Conservation (phyloP, 208 protist species). For the Leishmania turanica region DNA sequence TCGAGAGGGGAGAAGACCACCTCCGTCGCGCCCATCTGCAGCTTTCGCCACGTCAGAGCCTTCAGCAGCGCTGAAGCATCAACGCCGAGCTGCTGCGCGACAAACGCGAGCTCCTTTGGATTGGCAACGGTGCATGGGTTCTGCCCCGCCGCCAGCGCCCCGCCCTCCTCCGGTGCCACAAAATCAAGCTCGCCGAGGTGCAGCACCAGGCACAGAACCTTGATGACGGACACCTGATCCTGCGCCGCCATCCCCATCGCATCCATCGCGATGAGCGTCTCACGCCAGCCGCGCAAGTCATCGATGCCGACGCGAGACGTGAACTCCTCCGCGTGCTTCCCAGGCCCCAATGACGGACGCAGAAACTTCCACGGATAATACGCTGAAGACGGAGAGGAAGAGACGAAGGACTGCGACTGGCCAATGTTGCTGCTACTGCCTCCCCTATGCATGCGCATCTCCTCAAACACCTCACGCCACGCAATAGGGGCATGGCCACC, state of each 20-base stretch:
- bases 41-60: slow-evolving; percentile 66
- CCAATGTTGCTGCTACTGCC: slow-evolving; percentile 2
- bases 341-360: slow-evolving; percentile 14
- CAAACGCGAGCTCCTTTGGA: slow-evolving; percentile 45
- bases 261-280: slow-evolving; percentile 91
- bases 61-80: slow-evolving; percentile 46
- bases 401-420: neutral
- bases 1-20: slow-evolving; percentile 70
- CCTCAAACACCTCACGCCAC: slow-evolving; percentile 24
- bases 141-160: slow-evolving; percentile 30
- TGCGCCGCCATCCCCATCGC: slow-evolving; percentile 80
- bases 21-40: slow-evolving; percentile 65
- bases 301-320: slow-evolving; percentile 45
- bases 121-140: slow-evolving; percentile 33
- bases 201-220: slow-evolving; percentile 92
- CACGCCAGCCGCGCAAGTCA: slow-evolving; percentile 79
- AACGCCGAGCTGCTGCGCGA: slow-evolving; percentile 62
- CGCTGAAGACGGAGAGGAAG: neutral
- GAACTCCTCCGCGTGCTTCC: slow-evolving; percentile 20
- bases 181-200: slow-evolving; percentile 96
- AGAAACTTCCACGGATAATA: slow-evolving; percentile 27
- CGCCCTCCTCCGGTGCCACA: slow-evolving; percentile 37
- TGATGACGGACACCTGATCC: slow-evolving; percentile 82
- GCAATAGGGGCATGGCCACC: neutral
- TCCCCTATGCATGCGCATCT: slow-evolving; percentile 24